A percentile compares a stretch with the other conserved stretches of the same genome.
phyloP scores from a whole-genome alignment of 305 asterid species.

The Fraxinus baroniana region DNA sequence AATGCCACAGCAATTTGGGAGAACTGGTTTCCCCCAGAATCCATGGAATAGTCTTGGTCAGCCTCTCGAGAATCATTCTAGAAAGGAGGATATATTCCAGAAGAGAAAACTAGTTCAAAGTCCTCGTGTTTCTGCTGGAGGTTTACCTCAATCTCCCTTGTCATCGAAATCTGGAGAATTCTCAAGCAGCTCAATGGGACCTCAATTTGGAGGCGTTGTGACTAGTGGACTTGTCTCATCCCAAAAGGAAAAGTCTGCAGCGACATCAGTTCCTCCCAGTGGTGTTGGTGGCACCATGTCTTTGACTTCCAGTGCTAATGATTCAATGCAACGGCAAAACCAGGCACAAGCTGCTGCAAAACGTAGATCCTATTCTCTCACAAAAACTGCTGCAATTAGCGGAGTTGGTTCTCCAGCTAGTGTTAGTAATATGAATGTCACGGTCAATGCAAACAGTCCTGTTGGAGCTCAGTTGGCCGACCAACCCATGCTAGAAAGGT shows the following conservation, averaged over 20 bases:
- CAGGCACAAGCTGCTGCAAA: constrained; percentile 76
- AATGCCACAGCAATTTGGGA: constrained; percentile 61
- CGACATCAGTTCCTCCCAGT: constrained; percentile 57
- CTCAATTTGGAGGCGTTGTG: constrained; percentile 73
- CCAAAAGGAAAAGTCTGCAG: constrained; percentile 80
- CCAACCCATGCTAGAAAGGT: constrained; percentile 66
- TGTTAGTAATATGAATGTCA: constrained; percentile 68
- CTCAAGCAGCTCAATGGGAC: constrained; percentile 90
- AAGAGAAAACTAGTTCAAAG: constrained; percentile 81
- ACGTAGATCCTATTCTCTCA: constrained; percentile 77
- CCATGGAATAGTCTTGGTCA: constrained; percentile 75
- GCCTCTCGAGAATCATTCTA: constrained; percentile 63
- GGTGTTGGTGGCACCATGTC: constrained; percentile 60
- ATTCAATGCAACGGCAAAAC: constrained; percentile 73
- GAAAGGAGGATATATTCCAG: constrained; percentile 77
- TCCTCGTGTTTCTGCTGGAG: constrained; percentile 90
- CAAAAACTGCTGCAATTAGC: constrained; percentile 65
- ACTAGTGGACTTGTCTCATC: constrained; percentile 63
- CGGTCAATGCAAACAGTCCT: constrained; percentile 74
- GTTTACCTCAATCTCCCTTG: constrained; percentile 96
- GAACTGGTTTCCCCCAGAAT: constrained; percentile 65
- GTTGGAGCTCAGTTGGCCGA: constrained; percentile 70
- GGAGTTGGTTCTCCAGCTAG: constrained; percentile 96
- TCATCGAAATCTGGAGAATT: constrained; percentile 95
- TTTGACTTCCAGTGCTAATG: constrained; percentile 66